phyloP scores from a whole-genome alignment of 2,329 filamentous ascomycete species.

The Emmonsiellopsis sp. region DNA sequence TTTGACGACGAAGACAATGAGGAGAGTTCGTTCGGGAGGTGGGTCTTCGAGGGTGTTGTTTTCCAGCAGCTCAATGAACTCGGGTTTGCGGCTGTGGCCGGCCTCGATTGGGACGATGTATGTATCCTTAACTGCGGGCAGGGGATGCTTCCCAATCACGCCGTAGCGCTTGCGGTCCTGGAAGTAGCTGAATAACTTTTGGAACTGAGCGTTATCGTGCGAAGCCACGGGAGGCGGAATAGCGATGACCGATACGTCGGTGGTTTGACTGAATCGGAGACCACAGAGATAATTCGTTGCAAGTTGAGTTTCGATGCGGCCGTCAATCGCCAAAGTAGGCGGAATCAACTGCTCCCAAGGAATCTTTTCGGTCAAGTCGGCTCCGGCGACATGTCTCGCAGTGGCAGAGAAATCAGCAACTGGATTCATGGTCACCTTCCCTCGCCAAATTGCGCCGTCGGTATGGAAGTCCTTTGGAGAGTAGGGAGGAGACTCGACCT shows the following conservation, averaged over 20 bases:
- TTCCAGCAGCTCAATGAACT: conserved; percentile 81
- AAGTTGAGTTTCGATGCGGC: conserved; percentile 65
- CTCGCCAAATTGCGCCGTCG: conserved; percentile 70
- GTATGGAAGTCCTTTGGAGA: conserved; percentile 65
- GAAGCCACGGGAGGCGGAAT: conserved; percentile 54
- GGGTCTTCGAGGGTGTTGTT: conserved; percentile 68
- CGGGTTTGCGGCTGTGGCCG: conserved; percentile 59
- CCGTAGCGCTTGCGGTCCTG: conserved; percentile 72
- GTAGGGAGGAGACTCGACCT: conserved; percentile 71
- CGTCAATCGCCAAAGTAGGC: conserved; percentile 52
- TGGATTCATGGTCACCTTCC: conserved; percentile 64
- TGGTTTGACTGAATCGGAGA: conserved; percentile 68
- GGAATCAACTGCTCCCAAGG: conserved; percentile 73
- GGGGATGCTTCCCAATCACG: conserved; percentile 67
- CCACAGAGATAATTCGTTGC: conserved; percentile 88
- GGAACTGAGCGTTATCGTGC: conserved; percentile 53
- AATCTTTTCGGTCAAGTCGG: conserved; percentile 57
- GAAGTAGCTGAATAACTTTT: conserved; percentile 81
- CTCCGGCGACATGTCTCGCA: conserved; percentile 78
- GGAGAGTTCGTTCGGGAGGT: conserved; percentile 63
- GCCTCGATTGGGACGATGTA: conserved; percentile 81
- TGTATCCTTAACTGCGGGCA: conserved; percentile 72
- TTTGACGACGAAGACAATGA: conserved; percentile 77
- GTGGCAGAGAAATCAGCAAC: conserved; percentile 65
- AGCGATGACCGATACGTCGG: conserved; percentile 74